Conservation (phyloP, 1,284 basidiomycete genomes). For the Apiotrichum mycotoxinovorans region DNA sequence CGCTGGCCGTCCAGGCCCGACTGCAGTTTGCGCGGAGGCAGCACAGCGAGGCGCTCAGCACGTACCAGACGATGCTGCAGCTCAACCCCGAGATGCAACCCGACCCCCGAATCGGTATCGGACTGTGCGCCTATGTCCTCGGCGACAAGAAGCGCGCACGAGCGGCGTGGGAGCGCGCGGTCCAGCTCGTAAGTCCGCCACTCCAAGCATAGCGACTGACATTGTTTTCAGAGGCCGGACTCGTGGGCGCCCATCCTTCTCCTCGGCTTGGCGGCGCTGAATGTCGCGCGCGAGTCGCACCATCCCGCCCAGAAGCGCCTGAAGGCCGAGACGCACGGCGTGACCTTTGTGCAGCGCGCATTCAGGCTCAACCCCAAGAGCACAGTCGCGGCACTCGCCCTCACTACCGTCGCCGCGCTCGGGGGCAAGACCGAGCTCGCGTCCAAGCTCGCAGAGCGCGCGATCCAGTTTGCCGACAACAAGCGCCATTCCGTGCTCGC, state of each 20-base stretch:
- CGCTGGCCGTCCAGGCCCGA: constrained; percentile 59
- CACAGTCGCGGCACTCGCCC: constrained; percentile 34
- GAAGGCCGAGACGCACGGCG: constrained; percentile 31
- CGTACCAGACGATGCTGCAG: constrained; percentile 77
- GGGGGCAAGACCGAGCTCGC: constrained; percentile 56
- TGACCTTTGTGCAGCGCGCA: constrained; percentile 34
- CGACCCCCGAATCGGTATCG: constrained; percentile 89
- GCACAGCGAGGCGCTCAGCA: constrained; percentile 69
- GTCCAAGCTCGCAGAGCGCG: constrained; percentile 83
- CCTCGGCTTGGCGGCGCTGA: constrained; percentile 77
- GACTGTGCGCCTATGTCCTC: constrained; percentile 83
- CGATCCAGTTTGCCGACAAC: constrained; percentile 86
- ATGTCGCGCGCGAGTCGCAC: constrained; percentile 66
- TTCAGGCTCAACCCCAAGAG: constrained; percentile 45
- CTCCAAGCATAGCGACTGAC: constrained; percentile 7
- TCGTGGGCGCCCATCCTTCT: constrained; percentile 73
- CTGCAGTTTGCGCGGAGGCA: constrained; percentile 74
- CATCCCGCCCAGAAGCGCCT: constrained; percentile 46
- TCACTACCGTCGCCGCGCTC: constrained; percentile 33
- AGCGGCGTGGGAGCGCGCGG: constrained; percentile 78
- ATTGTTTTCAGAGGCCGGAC: constrained; percentile 68
- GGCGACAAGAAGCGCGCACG: constrained; percentile 73
- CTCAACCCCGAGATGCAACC: constrained; percentile 73
- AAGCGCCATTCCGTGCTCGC: constrained; percentile 75
- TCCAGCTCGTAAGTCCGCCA: constrained; percentile 65